Evolutionary conservation across 441 rosid species (phyloP), one percentile per base, ranked within the genome.

Genomic region (Cnidoscolus chayamansa): DNA sequence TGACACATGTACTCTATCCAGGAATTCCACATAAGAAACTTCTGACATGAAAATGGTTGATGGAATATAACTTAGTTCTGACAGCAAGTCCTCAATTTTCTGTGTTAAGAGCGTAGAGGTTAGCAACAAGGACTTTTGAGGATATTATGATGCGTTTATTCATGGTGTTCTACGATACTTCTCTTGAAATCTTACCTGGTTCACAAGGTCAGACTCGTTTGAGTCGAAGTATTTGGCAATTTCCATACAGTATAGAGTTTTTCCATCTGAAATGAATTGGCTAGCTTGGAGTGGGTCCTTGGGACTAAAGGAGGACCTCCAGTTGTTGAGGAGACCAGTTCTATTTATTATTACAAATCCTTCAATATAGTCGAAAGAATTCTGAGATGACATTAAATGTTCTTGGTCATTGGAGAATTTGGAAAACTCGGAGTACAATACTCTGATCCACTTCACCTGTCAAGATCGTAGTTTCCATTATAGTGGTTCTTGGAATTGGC

Each of bases 361-460:
- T 84, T 95, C 99, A 43, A 92, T 79, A 79, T 95, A 95, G 79
- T 95, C 91, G 7, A 95, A 91, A 69, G 88, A 65, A 58, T 82
- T 80, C 61, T 78, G 63, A 16, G 80, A 75, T 6, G 92, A 86
- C 82, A 95, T 89, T 69, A 92, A 74, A 73, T 74, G 78, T 80
- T 95, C 98, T 80, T 95, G 99, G 80, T 92, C 98, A n/a, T 68
- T 82, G 80, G 96, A 82, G 76, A 95, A 90, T 51, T 56, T 64
- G 67, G 93, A 80, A 80, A 95, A 92, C 35, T 95, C 92, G 16
- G 90, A 81, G 76, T 92, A 92, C 54, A 95, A 88, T 45, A 90
- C 90, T 79, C 86, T 84, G 74, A 95, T 87, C 99, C 99, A 95
- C 76, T 88, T 89, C 48, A 89, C 98, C 99, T 94, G 84, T 72